Conservation (phyloP, 2,329 filamentous ascomycete species). For the Phaeophleospora eucalypticola region DNA sequence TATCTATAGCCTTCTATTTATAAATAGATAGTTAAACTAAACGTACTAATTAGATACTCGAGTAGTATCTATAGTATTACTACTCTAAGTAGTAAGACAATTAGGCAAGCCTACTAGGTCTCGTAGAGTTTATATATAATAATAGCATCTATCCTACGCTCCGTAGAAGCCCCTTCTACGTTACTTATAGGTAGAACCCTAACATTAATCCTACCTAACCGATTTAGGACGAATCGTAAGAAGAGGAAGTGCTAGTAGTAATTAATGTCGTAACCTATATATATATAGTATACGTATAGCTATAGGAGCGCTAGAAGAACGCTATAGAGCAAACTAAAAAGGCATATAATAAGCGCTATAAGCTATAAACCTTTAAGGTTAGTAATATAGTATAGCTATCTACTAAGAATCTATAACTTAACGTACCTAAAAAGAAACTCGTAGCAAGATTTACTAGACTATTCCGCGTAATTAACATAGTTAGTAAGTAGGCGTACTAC, state of each 20-base stretch:
- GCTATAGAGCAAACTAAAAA: not conserved
- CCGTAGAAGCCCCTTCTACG: conserved; percentile 4
- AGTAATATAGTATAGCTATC: not conserved
- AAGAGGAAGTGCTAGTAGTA: not conserved
- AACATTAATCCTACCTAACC: not conserved
- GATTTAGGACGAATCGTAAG: not conserved
- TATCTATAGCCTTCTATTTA: conserved; percentile 10
- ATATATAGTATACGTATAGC: not conserved
- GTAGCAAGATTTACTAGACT: not conserved
- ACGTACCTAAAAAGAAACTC: not conserved
- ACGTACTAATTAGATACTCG: not conserved
- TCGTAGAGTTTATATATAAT: conserved; percentile 5
- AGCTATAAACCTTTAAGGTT: not conserved
- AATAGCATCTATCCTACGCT: conserved; percentile 2
- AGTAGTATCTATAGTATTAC: not conserved
- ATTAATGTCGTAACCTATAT: not conserved
- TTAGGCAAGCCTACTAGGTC: not conserved
- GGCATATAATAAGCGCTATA: conserved; percentile 1
- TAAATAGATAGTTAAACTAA: not conserved
- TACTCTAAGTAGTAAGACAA: conserved; percentile 2
- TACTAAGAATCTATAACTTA: not conserved
- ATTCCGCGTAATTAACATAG: not conserved
- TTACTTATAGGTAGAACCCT: not conserved
- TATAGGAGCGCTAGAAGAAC: not conserved
- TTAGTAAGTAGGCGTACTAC: not conserved